phyloP scores from a whole-genome alignment of 768 basidiomycete genomes.

The Favolaschia claudopus region DNA sequence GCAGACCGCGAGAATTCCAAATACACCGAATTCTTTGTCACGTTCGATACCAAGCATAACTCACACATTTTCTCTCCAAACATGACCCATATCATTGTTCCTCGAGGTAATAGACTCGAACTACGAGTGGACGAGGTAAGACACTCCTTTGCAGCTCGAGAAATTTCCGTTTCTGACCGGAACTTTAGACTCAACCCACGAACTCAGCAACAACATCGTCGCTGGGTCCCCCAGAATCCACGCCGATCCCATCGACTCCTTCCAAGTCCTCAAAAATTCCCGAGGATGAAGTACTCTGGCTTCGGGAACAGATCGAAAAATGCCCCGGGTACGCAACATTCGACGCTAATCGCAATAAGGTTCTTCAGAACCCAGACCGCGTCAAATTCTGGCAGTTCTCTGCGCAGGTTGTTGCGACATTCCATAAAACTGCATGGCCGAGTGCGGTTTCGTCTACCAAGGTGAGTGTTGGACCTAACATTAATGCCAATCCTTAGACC shows the following conservation, averaged over 20 bases:
- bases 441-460: too few relatives aligned
- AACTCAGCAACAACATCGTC: too few relatives aligned
- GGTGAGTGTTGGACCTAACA: too few relatives aligned
- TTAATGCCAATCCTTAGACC: too few relatives aligned
- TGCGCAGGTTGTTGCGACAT: not conserved
- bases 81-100: not conserved
- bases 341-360: not conserved
- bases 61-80: not conserved
- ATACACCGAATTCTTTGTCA: slow-evolving; percentile 1
- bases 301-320: not conserved
- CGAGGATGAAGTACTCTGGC: not conserved
- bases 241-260: not conserved
- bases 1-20: not conserved
- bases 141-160: too few relatives aligned
- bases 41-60: not conserved
- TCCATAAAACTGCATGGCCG: not conserved
- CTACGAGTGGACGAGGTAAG: too few relatives aligned
- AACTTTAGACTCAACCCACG: too few relatives aligned
- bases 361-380: not conserved
- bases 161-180: too few relatives aligned
- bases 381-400: not conserved
- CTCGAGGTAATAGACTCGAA: not conserved
- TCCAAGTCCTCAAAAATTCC: not conserved
- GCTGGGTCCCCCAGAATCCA: not conserved
- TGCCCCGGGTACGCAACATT: not conserved